Conservation (phyloP, 139 green algal genomes). For the Volvox reticuliferus region DNA sequence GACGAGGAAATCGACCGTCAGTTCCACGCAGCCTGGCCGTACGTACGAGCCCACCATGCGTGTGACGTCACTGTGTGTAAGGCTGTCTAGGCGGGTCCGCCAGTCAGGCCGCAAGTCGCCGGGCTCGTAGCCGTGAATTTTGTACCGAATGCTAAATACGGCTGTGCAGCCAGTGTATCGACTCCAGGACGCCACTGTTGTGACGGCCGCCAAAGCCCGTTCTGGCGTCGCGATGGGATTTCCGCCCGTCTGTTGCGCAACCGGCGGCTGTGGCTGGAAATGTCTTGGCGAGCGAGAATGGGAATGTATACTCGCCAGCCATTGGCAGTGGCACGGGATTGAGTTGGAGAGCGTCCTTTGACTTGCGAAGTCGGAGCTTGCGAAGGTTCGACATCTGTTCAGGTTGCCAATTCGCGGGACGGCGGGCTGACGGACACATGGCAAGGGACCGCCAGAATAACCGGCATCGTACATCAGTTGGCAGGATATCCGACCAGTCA, state of each 20-base stretch:
- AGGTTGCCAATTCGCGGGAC: too few relatives aligned
- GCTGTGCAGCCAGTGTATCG: background rate
- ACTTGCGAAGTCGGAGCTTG: too few relatives aligned
- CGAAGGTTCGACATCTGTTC: too few relatives aligned
- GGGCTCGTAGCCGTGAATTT: constrained; percentile 3
- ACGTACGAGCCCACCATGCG: background rate
- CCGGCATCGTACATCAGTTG: too few relatives aligned
- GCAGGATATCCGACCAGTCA: too few relatives aligned
- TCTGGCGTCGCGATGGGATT: background rate
- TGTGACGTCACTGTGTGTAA: background rate
- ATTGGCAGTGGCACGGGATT: background rate
- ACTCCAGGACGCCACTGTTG: background rate
- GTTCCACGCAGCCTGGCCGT: constrained; percentile 4
- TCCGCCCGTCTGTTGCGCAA: background rate
- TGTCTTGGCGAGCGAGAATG: background rate
- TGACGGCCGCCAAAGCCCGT: background rate
- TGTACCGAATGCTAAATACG: background rate
- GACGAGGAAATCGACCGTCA: constrained; percentile 13
- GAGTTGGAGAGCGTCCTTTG: too few relatives aligned
- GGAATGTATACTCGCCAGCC: background rate
- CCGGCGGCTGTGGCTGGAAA: background rate
- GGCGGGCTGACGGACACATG: too few relatives aligned
- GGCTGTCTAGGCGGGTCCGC: background rate
- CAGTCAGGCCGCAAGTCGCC: background rate
- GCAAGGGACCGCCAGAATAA: too few relatives aligned